Base-by-base conservation (phyloP, 2,329 filamentous ascomycete species). In the Leptographium flavum region DNA sequence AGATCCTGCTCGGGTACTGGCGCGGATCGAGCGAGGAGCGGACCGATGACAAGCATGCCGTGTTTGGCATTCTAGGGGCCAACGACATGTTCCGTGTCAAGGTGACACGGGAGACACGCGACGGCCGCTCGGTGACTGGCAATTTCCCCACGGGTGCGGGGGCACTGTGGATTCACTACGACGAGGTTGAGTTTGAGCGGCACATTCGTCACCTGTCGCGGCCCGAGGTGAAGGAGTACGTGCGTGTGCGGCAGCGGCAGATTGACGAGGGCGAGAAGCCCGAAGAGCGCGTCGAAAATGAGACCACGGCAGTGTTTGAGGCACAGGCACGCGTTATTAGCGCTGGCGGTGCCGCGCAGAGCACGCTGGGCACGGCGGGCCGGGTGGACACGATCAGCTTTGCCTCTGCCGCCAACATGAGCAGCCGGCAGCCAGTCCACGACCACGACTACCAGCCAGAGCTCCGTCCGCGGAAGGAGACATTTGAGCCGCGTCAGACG, bases 41-140 rank as follows among this genome's bases (percentile, higher is more conserved):
- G 3, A 55, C 62, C 2, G 59, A 60, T 13, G 67, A 80, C 53
- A 73, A 74, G 43, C 76, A 81, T 52, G 77, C 76, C 0, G 74
- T 80, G 0, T 76, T 73, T 45, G 77, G 77, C 4, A 77, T 81
- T 11, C 58, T 81, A 0, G 74, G 74, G 1, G 68, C 69, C 17
- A 78, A 78, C 45, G 75, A 79, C 50, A 79, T 77, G 69, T 80
- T 81, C 55, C 64, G 77, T 0, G 74, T 79, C 45, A 80, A 80
- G 56, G 64, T 81, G 0, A 68, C 75, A 1, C 65, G 72, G 6
- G 68, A 77, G 53, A 80, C 76, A 0, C 69, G 75, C 3, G 75
- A 79, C 53, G 76, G 76, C 3, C 69, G 73, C 0, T 68, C 66
- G 27, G 61, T 76, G 1, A 64, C 73, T 28, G 75, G 73, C 31